Evolutionary conservation across 495 filamentous ascomycete species (phyloP).

Genomic region (Aspergillus hancockii): DNA sequence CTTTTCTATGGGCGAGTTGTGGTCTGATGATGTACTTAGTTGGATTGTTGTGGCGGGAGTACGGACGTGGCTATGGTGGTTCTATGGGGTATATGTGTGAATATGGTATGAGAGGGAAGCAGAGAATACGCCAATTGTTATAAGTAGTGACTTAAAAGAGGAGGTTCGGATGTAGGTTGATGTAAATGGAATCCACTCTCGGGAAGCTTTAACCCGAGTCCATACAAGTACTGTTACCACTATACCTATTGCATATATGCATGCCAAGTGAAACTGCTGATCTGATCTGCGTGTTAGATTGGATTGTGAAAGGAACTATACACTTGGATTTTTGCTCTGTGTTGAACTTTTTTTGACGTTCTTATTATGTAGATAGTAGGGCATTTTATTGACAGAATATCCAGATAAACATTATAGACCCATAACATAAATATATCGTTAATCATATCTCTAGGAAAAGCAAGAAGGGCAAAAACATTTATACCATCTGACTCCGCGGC

Average conservation of each 20-base stretch:
- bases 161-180: background rate
- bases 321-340: too few species aligned
- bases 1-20: background rate
- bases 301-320: too few species aligned
- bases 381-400: background rate
- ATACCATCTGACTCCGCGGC: slow-evolving; percentile 38
- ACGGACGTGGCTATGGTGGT: background rate
- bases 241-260: background rate
- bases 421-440: background rate
- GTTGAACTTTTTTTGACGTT: background rate
- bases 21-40: background rate
- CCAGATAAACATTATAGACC: background rate
- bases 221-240: background rate
- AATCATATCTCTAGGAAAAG: background rate
- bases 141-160: background rate
- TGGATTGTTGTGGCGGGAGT: background rate
- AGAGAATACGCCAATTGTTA: background rate
- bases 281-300: too few species aligned
- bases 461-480: slow-evolving; percentile 4
- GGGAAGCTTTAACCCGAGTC: slow-evolving; percentile 34
- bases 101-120: background rate
- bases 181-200: slow-evolving; percentile 21
- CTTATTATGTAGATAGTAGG: background rate
- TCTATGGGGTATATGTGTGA: background rate
- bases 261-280: too few species aligned